A percentile compares a stretch with the other conserved stretches of the same genome.
phyloP scores from a whole-genome alignment of 345 rosid genomes.

The Moricandia moricandioides region DNA sequence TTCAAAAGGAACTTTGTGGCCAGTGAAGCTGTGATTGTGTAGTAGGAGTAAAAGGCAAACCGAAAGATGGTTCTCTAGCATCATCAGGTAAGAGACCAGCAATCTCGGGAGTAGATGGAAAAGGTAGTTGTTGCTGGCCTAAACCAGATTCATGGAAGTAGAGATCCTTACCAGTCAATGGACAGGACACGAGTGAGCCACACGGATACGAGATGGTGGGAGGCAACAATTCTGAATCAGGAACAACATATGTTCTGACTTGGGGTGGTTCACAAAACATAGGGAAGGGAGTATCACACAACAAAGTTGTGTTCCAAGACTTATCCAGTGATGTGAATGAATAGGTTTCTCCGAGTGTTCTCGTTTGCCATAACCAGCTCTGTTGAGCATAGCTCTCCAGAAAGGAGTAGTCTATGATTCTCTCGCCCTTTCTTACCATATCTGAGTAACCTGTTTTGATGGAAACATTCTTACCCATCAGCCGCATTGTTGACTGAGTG shows the following conservation, averaged over 20 bases:
- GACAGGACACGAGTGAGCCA: conserved; percentile 1
- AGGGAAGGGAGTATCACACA: conserved; percentile 22
- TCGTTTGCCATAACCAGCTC: conserved; percentile 26
- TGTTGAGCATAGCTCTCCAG: conserved; percentile 25
- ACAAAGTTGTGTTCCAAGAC: conserved; percentile 18
- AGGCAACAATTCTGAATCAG: conserved; percentile 27
- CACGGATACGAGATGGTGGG: conserved; percentile 28
- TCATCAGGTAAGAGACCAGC: conserved; percentile 29
- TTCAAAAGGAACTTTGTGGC: conserved; percentile 41
- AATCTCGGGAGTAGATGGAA: neutral
- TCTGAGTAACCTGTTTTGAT: conserved; percentile 43
- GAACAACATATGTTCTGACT: conserved; percentile 23
- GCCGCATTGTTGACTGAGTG: conserved; percentile 50
- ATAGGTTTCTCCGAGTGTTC: conserved; percentile 34
- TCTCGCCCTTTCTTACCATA: conserved; percentile 44
- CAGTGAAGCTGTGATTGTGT: conserved; percentile 31
- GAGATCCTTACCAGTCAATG: conserved; percentile 22
- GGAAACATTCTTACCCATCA: conserved; percentile 75
- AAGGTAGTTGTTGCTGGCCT: conserved; percentile 29
- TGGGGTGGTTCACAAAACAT: conserved; percentile 37
- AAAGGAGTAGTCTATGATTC: conserved; percentile 33
- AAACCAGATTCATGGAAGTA: conserved; percentile 37
- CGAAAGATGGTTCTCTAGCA: conserved; percentile 35
- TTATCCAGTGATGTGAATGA: conserved; percentile 27
- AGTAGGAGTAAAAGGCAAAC: conserved; percentile 44